A percentile compares a stretch with the other conserved stretches of the same genome.
Conservation (phyloP, 768 basidiomycete species). For the Antrodiella citrinella region DNA sequence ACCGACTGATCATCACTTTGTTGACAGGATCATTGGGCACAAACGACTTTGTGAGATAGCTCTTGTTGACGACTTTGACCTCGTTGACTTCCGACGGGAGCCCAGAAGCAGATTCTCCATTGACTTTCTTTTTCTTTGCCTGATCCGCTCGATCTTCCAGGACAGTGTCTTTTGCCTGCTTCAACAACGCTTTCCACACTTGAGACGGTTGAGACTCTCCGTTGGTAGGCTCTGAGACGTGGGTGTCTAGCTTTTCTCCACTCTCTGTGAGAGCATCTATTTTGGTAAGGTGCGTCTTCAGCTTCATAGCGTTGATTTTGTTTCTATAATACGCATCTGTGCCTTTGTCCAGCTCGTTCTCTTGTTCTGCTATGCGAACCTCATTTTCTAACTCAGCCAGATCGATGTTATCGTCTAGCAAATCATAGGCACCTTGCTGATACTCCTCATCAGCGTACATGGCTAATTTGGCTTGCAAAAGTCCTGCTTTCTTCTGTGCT, state of each 20-base stretch:
- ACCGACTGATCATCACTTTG: background rate
- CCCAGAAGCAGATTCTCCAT: background rate
- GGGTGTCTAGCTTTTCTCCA: no score
- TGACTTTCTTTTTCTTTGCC: background rate
- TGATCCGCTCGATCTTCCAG: background rate
- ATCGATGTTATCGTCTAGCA: background rate
- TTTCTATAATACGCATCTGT: background rate
- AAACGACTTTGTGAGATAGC: background rate
- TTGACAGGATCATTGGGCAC: background rate
- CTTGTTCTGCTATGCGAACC: background rate
- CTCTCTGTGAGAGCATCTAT: background rate
- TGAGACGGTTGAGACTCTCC: background rate
- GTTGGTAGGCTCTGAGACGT: background rate
- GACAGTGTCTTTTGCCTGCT: background rate
- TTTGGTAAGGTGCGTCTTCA: background rate
- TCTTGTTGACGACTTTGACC: background rate
- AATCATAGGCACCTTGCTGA: no score
- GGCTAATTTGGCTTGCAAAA: background rate
- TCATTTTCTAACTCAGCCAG: background rate
- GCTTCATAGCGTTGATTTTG: no score
- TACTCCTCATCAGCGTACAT: background rate
- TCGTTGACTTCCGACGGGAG: background rate
- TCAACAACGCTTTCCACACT: background rate
- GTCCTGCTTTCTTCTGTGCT: conserved; percentile 8
- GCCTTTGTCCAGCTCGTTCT: background rate